phyloP scores from a whole-genome alignment of 805 yeast species.

The Torulaspora quercuum region DNA sequence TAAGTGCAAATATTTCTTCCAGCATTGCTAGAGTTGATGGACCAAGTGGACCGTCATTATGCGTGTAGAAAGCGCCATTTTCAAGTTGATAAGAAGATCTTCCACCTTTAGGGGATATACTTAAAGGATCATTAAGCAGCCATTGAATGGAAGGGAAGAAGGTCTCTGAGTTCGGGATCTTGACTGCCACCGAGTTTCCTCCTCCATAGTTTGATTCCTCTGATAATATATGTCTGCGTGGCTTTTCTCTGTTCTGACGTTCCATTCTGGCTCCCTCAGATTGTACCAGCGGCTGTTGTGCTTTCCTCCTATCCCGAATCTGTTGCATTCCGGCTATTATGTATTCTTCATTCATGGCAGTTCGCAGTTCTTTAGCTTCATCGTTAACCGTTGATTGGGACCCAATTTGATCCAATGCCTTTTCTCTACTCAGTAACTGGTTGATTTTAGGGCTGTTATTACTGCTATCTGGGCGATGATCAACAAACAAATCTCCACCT shows the following conservation, averaged over 20 bases:
- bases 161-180: conserved; percentile 1
- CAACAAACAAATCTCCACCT: background rate
- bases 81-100: conserved; percentile 10
- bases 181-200: background rate
- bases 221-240: too few relatives aligned
- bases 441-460: background rate
- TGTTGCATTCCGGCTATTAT: background rate
- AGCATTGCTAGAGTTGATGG: conserved; percentile 9
- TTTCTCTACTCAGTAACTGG: background rate
- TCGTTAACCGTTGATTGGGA: background rate
- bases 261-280: background rate
- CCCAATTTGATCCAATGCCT: background rate
- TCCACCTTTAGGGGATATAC: conserved; percentile 3
- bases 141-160: conserved; percentile 8
- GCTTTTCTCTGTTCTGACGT: background rate
- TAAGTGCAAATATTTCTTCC: conserved; percentile 12
- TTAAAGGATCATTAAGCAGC: conserved; percentile 7
- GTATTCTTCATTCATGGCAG: background rate
- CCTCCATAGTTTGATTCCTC: background rate
- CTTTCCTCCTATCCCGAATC: background rate
- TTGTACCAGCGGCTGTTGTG: background rate
- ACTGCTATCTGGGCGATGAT: background rate
- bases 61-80: conserved; percentile 11
- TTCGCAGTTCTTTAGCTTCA: background rate
- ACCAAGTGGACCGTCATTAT: conserved; percentile 9